phyloP scores from a whole-genome alignment of 2,329 filamentous ascomycete species.

The Bisporella sp. region DNA sequence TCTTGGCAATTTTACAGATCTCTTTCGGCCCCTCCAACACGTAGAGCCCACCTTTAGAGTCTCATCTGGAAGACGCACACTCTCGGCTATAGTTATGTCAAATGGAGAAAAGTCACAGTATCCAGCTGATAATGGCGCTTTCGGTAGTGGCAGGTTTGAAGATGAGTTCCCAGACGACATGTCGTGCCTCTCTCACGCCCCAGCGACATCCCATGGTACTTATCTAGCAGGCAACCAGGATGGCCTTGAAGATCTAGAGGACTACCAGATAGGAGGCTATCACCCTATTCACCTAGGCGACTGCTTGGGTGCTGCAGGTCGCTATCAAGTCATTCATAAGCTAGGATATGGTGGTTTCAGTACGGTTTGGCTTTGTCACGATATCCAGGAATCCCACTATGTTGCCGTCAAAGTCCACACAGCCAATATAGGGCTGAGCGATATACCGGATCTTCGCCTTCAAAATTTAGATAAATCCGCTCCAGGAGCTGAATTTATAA shows the following conservation, averaged over 20 bases:
- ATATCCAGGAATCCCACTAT: conserved; percentile 10
- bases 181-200: no score
- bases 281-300: conserved; percentile 18
- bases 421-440: background rate
- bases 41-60: no score
- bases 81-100: no score
- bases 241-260: conserved; percentile 10
- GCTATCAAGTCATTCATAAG: conserved; percentile 32
- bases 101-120: no score
- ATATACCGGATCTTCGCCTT: background rate
- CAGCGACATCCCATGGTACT: no score
- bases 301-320: conserved; percentile 14
- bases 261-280: conserved; percentile 11
- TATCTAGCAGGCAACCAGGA: no score
- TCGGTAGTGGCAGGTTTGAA: no score
- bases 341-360: conserved; percentile 32
- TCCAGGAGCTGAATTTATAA: conserved; percentile 2
- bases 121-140: no score
- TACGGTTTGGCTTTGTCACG: conserved; percentile 32
- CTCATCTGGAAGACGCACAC: no score
- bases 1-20: no score
- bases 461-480: background rate
- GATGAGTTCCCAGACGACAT: no score
- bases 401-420: conserved; percentile 8
- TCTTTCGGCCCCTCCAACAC: no score